phyloP scores from a whole-genome alignment of 768 basidiomycete genomes.

The Lyophyllum decastes region DNA sequence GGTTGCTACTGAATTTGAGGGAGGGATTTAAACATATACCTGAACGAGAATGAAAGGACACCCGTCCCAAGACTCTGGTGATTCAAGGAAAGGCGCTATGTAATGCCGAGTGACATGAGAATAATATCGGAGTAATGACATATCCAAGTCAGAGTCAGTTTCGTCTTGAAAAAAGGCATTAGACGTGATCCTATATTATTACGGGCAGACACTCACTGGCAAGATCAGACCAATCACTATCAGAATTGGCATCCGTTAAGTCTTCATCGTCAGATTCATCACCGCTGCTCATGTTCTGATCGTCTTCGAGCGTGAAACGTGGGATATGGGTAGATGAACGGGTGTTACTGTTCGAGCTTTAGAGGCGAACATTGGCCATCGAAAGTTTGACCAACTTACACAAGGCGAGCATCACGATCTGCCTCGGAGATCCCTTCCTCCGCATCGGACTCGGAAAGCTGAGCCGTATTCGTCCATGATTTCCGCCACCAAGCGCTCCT shows the following conservation, averaged over 20 bases:
- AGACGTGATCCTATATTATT: not conserved
- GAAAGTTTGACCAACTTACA: conserved; percentile 44
- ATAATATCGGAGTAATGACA: conserved; percentile 45
- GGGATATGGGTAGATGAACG: conserved; percentile 47
- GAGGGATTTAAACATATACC: conserved; percentile 31
- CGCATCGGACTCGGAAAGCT: conserved; percentile 65
- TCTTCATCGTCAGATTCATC: conserved; percentile 84
- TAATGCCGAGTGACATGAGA: conserved; percentile 52
- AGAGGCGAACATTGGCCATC: not conserved
- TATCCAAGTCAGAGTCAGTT: conserved; percentile 19
- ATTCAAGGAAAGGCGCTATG: conserved; percentile 29
- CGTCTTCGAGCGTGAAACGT: conserved; percentile 39
- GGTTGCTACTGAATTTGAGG: not conserved
- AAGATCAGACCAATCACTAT: conserved; percentile 48
- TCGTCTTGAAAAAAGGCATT: not conserved
- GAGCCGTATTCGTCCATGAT: conserved; percentile 20
- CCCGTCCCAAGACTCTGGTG: conserved; percentile 45
- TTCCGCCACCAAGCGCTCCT: not conserved
- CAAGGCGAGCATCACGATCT: conserved; percentile 71
- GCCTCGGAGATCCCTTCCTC: conserved; percentile 65
- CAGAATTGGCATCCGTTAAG: conserved; percentile 56
- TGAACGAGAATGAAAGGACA: conserved; percentile 46
- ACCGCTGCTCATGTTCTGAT: conserved; percentile 58
- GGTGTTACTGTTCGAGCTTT: conserved; percentile 41
- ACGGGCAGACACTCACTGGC: conserved; percentile 32